Conservation (phyloP, 1,284 basidiomycete genomes). For the Pseudozyma tsukubaensis region DNA sequence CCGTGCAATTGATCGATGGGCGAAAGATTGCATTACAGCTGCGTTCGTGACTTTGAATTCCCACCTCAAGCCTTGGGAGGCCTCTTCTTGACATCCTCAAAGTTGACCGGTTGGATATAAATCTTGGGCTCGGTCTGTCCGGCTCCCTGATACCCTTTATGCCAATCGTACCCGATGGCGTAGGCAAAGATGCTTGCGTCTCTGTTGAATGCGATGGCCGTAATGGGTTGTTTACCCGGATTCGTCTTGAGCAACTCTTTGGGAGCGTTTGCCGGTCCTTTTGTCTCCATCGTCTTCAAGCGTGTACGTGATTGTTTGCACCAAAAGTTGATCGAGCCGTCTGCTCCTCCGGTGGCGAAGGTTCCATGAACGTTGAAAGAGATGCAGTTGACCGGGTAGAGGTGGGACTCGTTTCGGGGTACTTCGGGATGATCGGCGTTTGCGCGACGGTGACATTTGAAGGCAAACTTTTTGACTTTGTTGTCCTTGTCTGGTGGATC, state of each 20-base stretch:
- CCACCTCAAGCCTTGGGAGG: conserved; percentile 52
- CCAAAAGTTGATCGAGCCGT: conserved; percentile 73
- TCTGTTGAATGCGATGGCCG: conserved; percentile 63
- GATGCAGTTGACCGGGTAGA: conserved; percentile 91
- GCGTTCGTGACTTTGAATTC: neutral
- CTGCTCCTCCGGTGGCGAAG: conserved; percentile 86
- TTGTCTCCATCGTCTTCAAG: conserved; percentile 75
- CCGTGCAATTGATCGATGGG: neutral
- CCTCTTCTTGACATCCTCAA: conserved; percentile 62
- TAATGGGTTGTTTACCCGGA: conserved; percentile 61
- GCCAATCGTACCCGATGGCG: conserved; percentile 67
- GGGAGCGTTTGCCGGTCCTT: conserved; percentile 57
- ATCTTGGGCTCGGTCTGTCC: conserved; percentile 54
- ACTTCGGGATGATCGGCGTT: conserved; percentile 75
- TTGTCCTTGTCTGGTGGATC: conserved; percentile 57
- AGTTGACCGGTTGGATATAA: conserved; percentile 62
- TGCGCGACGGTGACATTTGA: conserved; percentile 90
- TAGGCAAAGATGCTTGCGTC: conserved; percentile 66
- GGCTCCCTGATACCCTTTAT: conserved; percentile 63
- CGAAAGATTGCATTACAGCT: neutral
- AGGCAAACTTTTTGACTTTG: conserved; percentile 81
- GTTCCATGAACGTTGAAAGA: conserved; percentile 93
- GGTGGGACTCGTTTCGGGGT: conserved; percentile 71
- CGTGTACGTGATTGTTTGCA: conserved; percentile 89
- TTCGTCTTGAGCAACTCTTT: conserved; percentile 63